These are phyloP conservation scores for Diatrype stigma DNA, from an alignment of 2,329 filamentous ascomycete species.

Conservation along the genomic window DNA sequence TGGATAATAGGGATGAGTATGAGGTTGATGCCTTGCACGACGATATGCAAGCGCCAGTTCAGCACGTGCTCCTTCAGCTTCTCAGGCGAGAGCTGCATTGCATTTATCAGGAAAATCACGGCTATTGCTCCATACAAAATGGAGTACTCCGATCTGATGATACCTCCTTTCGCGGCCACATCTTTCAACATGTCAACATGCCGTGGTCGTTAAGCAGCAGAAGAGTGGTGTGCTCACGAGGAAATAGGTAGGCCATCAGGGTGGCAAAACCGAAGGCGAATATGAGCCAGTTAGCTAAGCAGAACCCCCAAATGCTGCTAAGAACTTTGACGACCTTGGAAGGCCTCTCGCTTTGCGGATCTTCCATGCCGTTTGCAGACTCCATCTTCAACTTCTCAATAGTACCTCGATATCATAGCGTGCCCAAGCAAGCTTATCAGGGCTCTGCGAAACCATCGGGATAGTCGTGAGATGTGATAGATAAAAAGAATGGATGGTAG, in stretches of 20 bases:
- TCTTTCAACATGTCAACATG: constrained; percentile 26
- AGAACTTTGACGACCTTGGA: constrained; percentile 1
- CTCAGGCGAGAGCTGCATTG: constrained; percentile 61
- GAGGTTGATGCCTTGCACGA: constrained; percentile 66
- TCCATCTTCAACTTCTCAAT: background rate
- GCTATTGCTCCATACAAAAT: constrained; percentile 66
- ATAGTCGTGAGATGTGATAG: too few relatives aligned
- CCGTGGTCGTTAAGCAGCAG: constrained; percentile 2
- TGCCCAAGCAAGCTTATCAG: background rate
- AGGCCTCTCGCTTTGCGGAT: background rate
- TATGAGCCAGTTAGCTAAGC: constrained; percentile 27
- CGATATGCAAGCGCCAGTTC: constrained; percentile 64
- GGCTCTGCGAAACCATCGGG: too few relatives aligned
- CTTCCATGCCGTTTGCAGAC: background rate
- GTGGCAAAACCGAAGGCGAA: constrained; percentile 26
- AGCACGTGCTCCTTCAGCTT: constrained; percentile 58
- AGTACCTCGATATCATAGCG: background rate
- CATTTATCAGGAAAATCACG: constrained; percentile 68
- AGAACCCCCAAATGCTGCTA: constrained; percentile 15
- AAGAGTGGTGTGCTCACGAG: constrained; percentile 35
- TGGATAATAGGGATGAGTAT: constrained; percentile 61
- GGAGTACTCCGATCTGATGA: constrained; percentile 51
- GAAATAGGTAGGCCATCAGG: constrained; percentile 32
- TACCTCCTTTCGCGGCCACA: constrained; percentile 44
- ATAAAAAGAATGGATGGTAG: too few relatives aligned